Conservation (phyloP, 2,329 filamentous ascomycete species). For the Parastagonospora avenae region DNA sequence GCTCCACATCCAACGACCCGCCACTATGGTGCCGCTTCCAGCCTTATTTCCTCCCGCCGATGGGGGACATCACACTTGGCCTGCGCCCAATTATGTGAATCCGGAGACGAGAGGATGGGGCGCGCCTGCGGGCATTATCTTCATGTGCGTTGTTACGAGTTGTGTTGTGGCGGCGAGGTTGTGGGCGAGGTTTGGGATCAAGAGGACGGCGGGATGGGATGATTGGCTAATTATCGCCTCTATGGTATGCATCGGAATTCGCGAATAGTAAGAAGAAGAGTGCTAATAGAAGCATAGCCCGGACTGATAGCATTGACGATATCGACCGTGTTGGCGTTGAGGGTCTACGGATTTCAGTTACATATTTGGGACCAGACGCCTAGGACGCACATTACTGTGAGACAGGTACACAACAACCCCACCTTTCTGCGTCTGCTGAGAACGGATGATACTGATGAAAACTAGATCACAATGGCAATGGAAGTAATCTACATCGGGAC, state of each 20-base stretch:
- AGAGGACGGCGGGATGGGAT: slow-evolving; percentile 16
- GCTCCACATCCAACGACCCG: no score
- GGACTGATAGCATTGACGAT: slow-evolving; percentile 11
- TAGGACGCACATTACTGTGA: slow-evolving; percentile 11
- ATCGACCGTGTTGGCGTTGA: slow-evolving; percentile 11
- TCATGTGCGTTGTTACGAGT: slow-evolving; percentile 12
- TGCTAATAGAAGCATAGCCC: slow-evolving; percentile 1
- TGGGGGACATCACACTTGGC: slow-evolving; percentile 10
- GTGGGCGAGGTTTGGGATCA: slow-evolving; percentile 16
- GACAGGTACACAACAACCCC: slow-evolving; percentile 8
- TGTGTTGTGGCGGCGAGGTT: slow-evolving; percentile 16
- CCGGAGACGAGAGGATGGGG: slow-evolving; percentile 11
- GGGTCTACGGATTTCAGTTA: slow-evolving; percentile 13
- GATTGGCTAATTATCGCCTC: slow-evolving; percentile 21
- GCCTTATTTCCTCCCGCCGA: slow-evolving; percentile 13
- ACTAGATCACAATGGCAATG: slow-evolving; percentile 15
- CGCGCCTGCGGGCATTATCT: slow-evolving; percentile 10
- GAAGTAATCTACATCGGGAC: slow-evolving; percentile 23
- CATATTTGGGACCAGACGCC: slow-evolving; percentile 20
- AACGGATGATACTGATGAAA: background rate
- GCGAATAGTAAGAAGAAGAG: background rate
- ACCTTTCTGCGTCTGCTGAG: background rate
- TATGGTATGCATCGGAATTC: slow-evolving; percentile 8
- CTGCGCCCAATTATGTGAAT: slow-evolving; percentile 11
- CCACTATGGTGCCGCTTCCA: slow-evolving; percentile 5